Conservation (phyloP, 2,329 filamentous ascomycete species). For the Beauveria asiatica region DNA sequence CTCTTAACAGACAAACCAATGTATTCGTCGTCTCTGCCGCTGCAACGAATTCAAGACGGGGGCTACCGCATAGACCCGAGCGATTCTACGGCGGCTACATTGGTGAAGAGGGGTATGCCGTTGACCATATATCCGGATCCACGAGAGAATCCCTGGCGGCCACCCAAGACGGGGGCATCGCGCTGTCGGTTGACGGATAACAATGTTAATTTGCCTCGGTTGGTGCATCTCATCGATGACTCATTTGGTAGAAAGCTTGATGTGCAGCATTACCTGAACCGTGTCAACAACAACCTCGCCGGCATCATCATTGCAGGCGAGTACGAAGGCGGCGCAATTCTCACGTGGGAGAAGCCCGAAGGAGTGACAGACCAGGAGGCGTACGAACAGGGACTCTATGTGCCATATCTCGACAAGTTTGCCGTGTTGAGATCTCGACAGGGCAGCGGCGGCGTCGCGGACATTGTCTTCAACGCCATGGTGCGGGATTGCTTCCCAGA, state of each 20-base stretch:
- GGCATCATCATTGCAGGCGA: constrained; percentile 92
- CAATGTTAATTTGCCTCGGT: constrained; percentile 70
- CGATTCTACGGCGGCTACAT: constrained; percentile 52
- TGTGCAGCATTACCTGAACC: constrained; percentile 68
- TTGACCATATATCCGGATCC: constrained; percentile 76
- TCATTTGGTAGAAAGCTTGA: constrained; percentile 84
- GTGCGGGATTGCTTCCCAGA: constrained; percentile 78
- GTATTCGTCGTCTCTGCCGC: constrained; percentile 82
- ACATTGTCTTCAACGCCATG: constrained; percentile 95
- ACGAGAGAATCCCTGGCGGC: constrained; percentile 59
- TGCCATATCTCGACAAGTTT: constrained; percentile 96
- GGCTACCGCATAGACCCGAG: constrained; percentile 21
- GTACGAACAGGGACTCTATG: constrained; percentile 52
- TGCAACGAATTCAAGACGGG: constrained; percentile 48
- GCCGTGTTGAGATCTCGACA: constrained; percentile 84
- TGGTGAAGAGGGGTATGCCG: constrained; percentile 87
- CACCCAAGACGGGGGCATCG: constrained; percentile 49
- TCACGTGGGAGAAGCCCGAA: constrained; percentile 83
- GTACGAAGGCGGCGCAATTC: constrained; percentile 89
- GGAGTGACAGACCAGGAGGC: constrained; percentile 46
- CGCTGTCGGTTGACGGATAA: constrained; percentile 68
- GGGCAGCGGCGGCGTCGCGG: constrained; percentile 84
- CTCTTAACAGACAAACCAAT: constrained; percentile 90
- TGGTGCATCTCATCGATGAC: constrained; percentile 85
- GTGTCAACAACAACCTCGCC: constrained; percentile 74